Base-by-base conservation (phyloP, 1,284 basidiomycete genomes). In the Marasmius tenuissimus region DNA sequence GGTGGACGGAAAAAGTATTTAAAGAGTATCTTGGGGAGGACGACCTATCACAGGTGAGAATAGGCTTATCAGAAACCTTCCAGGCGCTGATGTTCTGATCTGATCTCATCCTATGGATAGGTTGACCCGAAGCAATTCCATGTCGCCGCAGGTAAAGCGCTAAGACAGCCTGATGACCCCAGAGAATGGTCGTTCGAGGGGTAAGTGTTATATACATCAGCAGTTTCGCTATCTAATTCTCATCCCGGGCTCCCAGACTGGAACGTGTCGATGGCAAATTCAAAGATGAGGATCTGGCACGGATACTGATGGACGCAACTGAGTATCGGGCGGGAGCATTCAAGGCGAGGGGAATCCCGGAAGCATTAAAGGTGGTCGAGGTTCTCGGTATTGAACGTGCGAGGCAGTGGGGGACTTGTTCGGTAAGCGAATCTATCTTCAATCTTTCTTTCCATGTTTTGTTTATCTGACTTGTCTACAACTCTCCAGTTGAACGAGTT, bases 291-390 rank as follows among this genome's bases (percentile, higher is more conserved):
- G 87, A 89, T 59, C 78, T 95, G 12, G 90, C 91, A 0, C 72
- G 76, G 11, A 75, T 93, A 59, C 71, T 94, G 62, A 85, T 87
- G 56, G 75, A 86, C 65, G 85, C 91, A 4, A 93, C 89, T 0
- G 85, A 85, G 57, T 78, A 78, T 61, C 76, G 81, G 0, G 91
- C 94, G 1, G 85, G 84, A 35, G 86, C 92, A 4, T 95, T 88
- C 77, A 81, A 83, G 62, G 93, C 93, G n/a, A 81, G 88, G 12
- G 87, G 90, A 22, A 87, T 84, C 55, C 93, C 93, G 0, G 82
- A 82, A 53, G 84, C 81, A 38, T 77, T 94, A 68, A 83, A 85
- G 39, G 77, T 91, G 45, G 82, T 94, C 57, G 92, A 94, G 71
- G 79, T 92, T 14, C 76, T 94, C 71, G 84, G 85, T 4, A 91